Evolutionary conservation across 73 alveolate species (phyloP).

Genomic region (Paramecium sonneborni): DNA sequence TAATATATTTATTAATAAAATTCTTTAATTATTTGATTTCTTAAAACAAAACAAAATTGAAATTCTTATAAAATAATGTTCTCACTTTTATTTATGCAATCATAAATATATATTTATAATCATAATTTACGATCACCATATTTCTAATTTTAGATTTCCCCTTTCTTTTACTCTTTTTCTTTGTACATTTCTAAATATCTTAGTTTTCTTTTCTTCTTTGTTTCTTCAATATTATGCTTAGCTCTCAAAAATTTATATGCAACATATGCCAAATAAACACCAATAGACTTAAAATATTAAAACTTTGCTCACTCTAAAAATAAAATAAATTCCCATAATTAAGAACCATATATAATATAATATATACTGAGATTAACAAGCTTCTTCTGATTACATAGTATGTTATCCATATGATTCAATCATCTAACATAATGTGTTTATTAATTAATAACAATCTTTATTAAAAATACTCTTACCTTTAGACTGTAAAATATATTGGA

Average conservation of each 20-base stretch:
- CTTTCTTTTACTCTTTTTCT: conserved; percentile 13
- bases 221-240: neutral
- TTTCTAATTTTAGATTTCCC: neutral
- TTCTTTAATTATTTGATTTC: neutral
- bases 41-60: neutral
- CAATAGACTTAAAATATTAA: neutral
- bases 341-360: neutral
- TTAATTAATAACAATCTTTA: neutral
- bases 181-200: neutral
- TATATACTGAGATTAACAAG: neutral
- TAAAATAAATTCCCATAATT: neutral
- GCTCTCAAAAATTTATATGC: neutral
- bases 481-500: neutral
- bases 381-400: neutral
- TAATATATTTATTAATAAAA: neutral
- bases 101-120: neutral
- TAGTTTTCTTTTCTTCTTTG: neutral
- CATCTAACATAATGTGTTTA: conserved; percentile 12
- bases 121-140: neutral
- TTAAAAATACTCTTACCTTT: neutral
- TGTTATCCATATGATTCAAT: neutral
- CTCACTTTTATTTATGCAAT: neutral
- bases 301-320: neutral
- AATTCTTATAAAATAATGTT: neutral
- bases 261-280: neutral